phyloP scores from a whole-genome alignment of 1,284 basidiomycete species.

The Xerocomus amazonicus region DNA sequence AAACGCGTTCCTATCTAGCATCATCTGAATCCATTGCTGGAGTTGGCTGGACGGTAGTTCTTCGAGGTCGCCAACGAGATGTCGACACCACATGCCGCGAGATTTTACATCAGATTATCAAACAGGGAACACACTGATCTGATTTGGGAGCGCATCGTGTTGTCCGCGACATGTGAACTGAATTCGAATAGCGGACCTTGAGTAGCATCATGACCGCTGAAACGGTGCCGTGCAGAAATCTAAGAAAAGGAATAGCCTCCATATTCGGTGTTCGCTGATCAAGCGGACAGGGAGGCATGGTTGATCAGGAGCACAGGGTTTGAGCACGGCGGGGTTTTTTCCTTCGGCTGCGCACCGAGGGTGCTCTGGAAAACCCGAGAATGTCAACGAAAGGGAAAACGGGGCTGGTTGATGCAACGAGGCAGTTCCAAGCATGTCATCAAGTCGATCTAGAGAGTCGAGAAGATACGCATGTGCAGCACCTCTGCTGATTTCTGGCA shows the following conservation, averaged over 20 bases:
- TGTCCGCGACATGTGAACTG: not conserved
- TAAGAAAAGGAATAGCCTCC: slow-evolving; percentile 7
- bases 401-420: slow-evolving; percentile 16
- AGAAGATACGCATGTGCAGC: slow-evolving; percentile 2
- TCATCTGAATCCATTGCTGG: too few species aligned
- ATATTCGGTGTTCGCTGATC: slow-evolving; percentile 9
- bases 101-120: too few species aligned
- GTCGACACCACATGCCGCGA: too few species aligned
- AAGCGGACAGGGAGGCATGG: slow-evolving; percentile 6
- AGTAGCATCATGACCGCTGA: slow-evolving; percentile 1
- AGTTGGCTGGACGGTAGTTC: too few species aligned
- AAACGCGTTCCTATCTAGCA: too few species aligned
- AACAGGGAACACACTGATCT: too few species aligned
- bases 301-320: slow-evolving; percentile 12
- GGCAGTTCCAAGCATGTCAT: slow-evolving; percentile 2
- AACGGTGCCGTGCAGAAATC: slow-evolving; percentile 2
- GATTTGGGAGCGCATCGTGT: too few species aligned
- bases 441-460: slow-evolving; percentile 4
- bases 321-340: not conserved
- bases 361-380: not conserved
- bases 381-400: not conserved
- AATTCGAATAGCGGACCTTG: slow-evolving; percentile 6
- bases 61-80: too few species aligned
- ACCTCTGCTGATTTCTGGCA: slow-evolving; percentile 8
- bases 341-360: slow-evolving; percentile 1